Percentiles rank a stretch among this genome's conserved stretches.
Evolutionary conservation across 192 early-diverging fungal genomes (phyloP).

Genomic region (Irineochytrium annulatum): DNA sequence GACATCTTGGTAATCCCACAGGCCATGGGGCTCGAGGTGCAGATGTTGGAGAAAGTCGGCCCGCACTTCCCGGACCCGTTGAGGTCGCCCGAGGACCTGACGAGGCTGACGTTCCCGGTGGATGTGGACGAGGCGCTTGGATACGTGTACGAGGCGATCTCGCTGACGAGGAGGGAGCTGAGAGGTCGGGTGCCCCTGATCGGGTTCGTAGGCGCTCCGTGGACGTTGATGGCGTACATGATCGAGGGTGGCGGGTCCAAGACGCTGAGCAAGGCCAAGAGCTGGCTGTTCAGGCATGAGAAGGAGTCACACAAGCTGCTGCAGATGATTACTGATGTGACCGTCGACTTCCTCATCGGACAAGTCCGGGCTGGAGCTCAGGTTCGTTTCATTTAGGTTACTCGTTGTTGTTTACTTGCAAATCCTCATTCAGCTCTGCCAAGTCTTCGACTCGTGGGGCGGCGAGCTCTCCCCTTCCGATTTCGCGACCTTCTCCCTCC

Average conservation of each 20-base stretch:
- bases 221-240: conserved; percentile 99
- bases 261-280: conserved; percentile 83
- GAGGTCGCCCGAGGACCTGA: conserved; percentile 63
- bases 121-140: conserved; percentile 73
- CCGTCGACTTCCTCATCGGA: conserved; percentile 80
- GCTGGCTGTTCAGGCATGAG: conserved; percentile 81
- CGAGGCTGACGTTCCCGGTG: conserved; percentile 53
- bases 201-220: conserved; percentile 96
- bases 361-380: conserved; percentile 97
- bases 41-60: conserved; percentile 88
- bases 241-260: conserved; percentile 96
- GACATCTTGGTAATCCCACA: conserved; percentile 98
- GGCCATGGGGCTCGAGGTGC: conserved; percentile 89
- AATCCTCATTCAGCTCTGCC: too few species aligned
- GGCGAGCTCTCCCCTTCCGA: conserved; percentile 82
- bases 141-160: conserved; percentile 93
- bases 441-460: conserved; percentile 98
- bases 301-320: conserved; percentile 74
- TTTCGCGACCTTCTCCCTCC: conserved; percentile 81
- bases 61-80: conserved; percentile 87
- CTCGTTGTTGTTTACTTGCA: not conserved
- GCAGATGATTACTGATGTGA: conserved; percentile 74
- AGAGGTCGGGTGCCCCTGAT: conserved; percentile 84
- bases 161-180: conserved; percentile 80
- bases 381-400: conserved; percentile 35